Conservation (phyloP, 768 basidiomycete species). For the Arthromyces matolae region DNA sequence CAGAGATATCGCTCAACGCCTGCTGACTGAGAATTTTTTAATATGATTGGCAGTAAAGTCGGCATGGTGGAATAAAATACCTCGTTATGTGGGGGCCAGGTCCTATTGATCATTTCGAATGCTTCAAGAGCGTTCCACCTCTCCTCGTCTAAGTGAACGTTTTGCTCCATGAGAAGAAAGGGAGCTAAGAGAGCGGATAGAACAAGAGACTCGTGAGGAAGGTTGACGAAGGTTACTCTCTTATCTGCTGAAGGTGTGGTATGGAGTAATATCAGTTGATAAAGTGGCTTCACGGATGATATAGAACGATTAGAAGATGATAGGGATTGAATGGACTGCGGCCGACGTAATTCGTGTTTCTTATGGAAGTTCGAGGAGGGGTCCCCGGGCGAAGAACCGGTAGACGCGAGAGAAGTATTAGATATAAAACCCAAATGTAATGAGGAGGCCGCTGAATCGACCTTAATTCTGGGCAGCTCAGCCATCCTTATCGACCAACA, state of each 20-base stretch:
- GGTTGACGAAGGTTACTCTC: constrained; percentile 22
- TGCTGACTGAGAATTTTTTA: constrained; percentile 25
- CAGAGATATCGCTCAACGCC: constrained; percentile 62
- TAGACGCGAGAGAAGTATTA: constrained; percentile 27
- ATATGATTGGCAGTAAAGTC: background rate
- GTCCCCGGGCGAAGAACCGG: constrained; percentile 16
- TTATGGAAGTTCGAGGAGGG: constrained; percentile 20
- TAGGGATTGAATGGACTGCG: constrained; percentile 39
- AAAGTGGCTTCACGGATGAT: constrained; percentile 40
- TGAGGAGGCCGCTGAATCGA: constrained; percentile 30
- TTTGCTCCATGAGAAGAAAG: constrained; percentile 40
- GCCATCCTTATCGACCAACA: constrained; percentile 51
- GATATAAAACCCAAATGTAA: constrained; percentile 42
- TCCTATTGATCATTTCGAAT: constrained; percentile 54
- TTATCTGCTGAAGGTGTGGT: constrained; percentile 30
- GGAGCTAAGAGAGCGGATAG: constrained; percentile 56
- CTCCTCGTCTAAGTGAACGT: constrained; percentile 44
- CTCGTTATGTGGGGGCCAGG: constrained; percentile 57
- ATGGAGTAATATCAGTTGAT: constrained; percentile 44
- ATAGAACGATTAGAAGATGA: constrained; percentile 21
- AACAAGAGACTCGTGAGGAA: constrained; percentile 59
- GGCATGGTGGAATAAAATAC: constrained; percentile 27
- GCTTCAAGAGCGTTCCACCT: constrained; percentile 53
- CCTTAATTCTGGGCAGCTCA: constrained; percentile 30
- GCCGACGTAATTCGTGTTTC: constrained; percentile 37